A percentile compares a stretch with the other conserved stretches of the same genome.
phyloP scores from a whole-genome alignment of 192 early-diverging fungal species.

The Umbelopsis isabellina region DNA sequence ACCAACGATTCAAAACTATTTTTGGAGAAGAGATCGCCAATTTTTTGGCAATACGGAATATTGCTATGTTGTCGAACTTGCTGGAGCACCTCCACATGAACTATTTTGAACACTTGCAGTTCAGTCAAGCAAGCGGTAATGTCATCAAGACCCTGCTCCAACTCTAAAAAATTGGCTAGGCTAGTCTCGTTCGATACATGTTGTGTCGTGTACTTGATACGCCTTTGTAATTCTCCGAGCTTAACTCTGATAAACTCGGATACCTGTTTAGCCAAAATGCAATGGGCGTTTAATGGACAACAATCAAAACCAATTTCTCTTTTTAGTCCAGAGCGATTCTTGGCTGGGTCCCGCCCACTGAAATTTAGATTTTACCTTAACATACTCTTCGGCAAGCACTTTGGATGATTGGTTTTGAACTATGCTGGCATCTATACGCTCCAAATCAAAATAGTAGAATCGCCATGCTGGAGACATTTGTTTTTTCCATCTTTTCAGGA shows the following conservation, averaged over 20 bases:
- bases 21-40: not conserved
- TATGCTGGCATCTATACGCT: slow-evolving; percentile 1
- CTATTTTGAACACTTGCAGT: not conserved
- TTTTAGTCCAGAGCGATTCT: not conserved
- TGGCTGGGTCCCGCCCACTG: not conserved
- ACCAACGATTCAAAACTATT: not conserved
- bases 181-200: not conserved
- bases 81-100: not conserved
- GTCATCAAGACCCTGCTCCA: not conserved
- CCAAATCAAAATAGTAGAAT: slow-evolving; percentile 21
- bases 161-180: slow-evolving; percentile 13
- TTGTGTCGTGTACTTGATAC: not conserved
- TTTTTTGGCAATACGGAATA: not conserved
- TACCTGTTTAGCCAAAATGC: not conserved
- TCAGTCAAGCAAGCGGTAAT: not conserved
- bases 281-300: not conserved
- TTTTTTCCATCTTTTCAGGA: not conserved
- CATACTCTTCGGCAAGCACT: not conserved
- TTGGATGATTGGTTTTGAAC: not conserved
- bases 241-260: slow-evolving; percentile 20
- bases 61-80: not conserved
- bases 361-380: not conserved
- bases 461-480: slow-evolving; percentile 4
- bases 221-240: slow-evolving; percentile 20
- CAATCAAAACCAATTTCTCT: not conserved